These are phyloP conservation scores for Solanum chiquidenum DNA, from an alignment of 257 asterid genomes.

Conservation along the genomic window DNA sequence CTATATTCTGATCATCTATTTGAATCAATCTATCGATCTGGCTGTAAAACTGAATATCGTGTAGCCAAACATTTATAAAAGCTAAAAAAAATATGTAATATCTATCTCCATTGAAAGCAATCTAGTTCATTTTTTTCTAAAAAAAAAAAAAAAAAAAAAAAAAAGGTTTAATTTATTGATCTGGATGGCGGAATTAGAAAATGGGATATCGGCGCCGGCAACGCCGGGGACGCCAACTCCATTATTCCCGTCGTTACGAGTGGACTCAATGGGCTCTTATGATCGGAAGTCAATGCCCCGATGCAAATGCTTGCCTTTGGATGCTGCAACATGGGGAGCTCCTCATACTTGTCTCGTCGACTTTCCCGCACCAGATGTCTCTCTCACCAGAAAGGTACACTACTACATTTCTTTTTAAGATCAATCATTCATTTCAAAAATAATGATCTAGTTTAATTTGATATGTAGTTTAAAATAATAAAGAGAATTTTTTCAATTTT, in stretches of 20 bases:
- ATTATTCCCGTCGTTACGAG: constrained; percentile 37
- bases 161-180: background rate
- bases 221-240: constrained; percentile 93
- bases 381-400: constrained; percentile 82
- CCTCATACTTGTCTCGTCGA: constrained; percentile 66
- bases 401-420: background rate
- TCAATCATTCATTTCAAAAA: too few relatives aligned
- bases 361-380: constrained; percentile 57
- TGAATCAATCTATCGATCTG: constrained; percentile 21
- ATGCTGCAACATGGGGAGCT: constrained; percentile 62
- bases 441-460: background rate
- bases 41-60: constrained; percentile 20
- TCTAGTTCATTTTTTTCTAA: background rate
- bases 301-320: constrained; percentile 78
- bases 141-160: background rate
- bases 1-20: background rate
- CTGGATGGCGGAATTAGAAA: constrained; percentile 52
- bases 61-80: constrained; percentile 39
- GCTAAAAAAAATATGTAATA: constrained; percentile 18
- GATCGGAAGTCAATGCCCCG: constrained; percentile 93
- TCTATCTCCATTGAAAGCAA: background rate
- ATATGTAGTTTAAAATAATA: too few relatives aligned
- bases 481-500: too few relatives aligned
- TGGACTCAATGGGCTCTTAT: constrained; percentile 52
- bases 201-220: constrained; percentile 56